phyloP scores from a whole-genome alignment of 768 basidiomycete genomes.

The Tylopilus vinaceipallidus region DNA sequence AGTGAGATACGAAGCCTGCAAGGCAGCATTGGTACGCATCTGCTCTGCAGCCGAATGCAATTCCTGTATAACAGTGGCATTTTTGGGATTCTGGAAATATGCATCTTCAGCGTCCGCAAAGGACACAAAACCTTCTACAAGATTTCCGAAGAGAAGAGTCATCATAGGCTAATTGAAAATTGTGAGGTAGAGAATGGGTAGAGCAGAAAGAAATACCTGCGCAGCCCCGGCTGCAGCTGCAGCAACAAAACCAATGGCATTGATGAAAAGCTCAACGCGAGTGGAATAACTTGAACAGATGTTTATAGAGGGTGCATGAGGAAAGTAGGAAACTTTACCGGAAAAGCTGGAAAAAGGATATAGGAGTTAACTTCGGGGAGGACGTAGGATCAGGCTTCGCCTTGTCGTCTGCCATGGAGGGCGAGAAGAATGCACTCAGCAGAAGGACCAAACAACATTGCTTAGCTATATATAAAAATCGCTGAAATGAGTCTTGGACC shows the following conservation, averaged over 20 bases:
- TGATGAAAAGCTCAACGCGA: slow-evolving; percentile 57
- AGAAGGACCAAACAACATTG: no score
- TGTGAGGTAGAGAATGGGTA: neutral
- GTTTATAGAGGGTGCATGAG: neutral
- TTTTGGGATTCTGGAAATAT: slow-evolving; percentile 26
- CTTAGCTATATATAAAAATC: no score
- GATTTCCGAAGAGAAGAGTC: slow-evolving; percentile 81
- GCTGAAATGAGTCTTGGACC: no score
- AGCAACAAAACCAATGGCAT: slow-evolving; percentile 68
- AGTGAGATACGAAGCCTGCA: slow-evolving; percentile 63
- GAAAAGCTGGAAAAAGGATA: slow-evolving; percentile 46
- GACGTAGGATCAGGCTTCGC: slow-evolving; percentile 15
- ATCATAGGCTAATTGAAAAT: slow-evolving; percentile 57
- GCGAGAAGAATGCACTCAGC: neutral
- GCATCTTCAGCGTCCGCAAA: slow-evolving; percentile 37
- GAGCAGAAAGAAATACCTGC: slow-evolving; percentile 46
- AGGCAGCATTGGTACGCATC: slow-evolving; percentile 53
- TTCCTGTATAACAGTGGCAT: slow-evolving; percentile 31
- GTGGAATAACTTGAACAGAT: slow-evolving; percentile 63
- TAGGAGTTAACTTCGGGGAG: slow-evolving; percentile 33
- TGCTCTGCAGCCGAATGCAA: slow-evolving; percentile 34
- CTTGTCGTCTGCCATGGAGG: neutral
- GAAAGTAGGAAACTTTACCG: slow-evolving; percentile 35
- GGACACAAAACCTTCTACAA: slow-evolving; percentile 69
- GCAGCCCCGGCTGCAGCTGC: slow-evolving; percentile 78